Conservation (phyloP, 192 early-diverging fungal genomes). For the Gamsiella multidivaricata region DNA sequence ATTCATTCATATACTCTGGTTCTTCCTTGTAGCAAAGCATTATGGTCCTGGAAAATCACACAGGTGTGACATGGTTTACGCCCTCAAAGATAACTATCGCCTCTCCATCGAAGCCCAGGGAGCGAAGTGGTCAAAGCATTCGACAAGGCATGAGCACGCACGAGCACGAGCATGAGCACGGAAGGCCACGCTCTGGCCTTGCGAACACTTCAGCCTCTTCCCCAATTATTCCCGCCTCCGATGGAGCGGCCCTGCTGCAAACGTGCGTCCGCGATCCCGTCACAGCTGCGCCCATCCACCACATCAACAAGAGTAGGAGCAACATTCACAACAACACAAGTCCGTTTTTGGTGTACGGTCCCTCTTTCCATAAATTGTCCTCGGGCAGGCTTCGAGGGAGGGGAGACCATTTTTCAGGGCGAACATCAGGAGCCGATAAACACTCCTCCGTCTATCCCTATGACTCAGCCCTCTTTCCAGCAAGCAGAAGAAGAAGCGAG, state of each 20-base stretch:
- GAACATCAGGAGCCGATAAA: background rate
- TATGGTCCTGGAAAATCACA: conserved; percentile 17
- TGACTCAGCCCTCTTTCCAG: conserved; percentile 3
- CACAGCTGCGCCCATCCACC: background rate
- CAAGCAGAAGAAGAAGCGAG: background rate
- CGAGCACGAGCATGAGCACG: too few species aligned
- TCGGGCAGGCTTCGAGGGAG: background rate
- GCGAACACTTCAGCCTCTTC: background rate
- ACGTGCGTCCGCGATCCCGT: too few species aligned
- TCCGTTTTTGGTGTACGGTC: conserved; percentile 8
- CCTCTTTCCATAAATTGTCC: background rate
- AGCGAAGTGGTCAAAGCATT: background rate
- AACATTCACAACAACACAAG: background rate
- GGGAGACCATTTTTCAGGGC: background rate
- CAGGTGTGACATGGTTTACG: conserved; percentile 16
- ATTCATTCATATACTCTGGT: background rate
- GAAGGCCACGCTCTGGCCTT: too few species aligned
- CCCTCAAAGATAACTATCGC: conserved; percentile 1
- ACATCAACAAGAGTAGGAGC: background rate
- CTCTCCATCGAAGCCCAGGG: background rate
- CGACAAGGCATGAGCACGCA: too few species aligned
- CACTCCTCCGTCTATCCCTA: conserved; percentile 3
- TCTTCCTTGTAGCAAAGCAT: too few species aligned
- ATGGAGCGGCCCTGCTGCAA: background rate
- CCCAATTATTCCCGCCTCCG: too few species aligned